A percentile compares a stretch with the other conserved stretches of the same genome.
These are phyloP conservation scores for Closterium sp. DNA, from an alignment of 139 green algal genomes.

Conservation along the genomic window DNA sequence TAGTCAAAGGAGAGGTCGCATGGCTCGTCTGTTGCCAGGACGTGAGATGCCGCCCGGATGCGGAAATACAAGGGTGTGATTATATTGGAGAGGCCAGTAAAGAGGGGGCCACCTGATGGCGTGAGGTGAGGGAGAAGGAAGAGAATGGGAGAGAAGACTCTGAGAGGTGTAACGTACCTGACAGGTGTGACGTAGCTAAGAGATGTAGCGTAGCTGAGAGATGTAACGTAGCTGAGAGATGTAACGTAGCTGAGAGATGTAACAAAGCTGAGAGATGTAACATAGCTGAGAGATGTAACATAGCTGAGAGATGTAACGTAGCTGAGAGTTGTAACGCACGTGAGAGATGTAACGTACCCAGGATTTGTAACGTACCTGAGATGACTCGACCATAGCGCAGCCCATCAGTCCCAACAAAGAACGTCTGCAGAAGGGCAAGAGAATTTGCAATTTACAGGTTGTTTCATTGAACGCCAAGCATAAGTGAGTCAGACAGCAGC, in stretches of 20 bases:
- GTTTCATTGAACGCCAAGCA: too few relatives aligned
- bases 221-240: too few relatives aligned
- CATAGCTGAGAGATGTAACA: too few relatives aligned
- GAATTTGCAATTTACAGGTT: too few relatives aligned
- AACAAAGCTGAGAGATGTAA: too few relatives aligned
- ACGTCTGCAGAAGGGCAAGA: background rate
- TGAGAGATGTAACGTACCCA: too few relatives aligned
- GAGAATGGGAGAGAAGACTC: background rate
- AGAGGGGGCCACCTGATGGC: constrained; percentile 3
- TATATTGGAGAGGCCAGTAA: background rate
- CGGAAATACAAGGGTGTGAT: constrained; percentile 7
- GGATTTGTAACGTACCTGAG: background rate
- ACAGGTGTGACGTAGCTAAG: too few relatives aligned
- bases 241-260: too few relatives aligned
- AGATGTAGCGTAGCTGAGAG: too few relatives aligned
- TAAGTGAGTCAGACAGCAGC: too few relatives aligned
- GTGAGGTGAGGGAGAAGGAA: background rate
- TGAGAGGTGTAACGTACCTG: background rate
- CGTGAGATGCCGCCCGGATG: background rate
- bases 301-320: too few relatives aligned
- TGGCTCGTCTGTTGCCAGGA: constrained; percentile 3
- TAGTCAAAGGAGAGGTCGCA: constrained; percentile 19
- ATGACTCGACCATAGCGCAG: background rate
- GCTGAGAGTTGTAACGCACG: too few relatives aligned
- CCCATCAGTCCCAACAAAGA: background rate